Conservation (phyloP, 805 yeast genomes). For the Candida qinlingensis region DNA sequence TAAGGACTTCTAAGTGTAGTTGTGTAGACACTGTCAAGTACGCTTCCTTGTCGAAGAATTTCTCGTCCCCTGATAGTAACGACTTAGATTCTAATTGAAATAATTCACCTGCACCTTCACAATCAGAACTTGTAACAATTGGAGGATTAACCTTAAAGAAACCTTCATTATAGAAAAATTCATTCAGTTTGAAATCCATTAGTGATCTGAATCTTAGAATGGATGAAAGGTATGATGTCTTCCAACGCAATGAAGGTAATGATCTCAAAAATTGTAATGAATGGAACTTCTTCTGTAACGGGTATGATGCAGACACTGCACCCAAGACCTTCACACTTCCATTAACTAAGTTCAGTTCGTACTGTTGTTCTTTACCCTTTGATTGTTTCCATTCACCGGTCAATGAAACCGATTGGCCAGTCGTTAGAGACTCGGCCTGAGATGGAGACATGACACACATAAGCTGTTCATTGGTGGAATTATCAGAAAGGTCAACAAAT, state of each 20-base stretch:
- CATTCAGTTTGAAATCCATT: constrained; percentile 47
- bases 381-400: constrained; percentile 40
- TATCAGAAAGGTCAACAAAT: constrained; percentile 79
- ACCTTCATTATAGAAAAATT: constrained; percentile 46
- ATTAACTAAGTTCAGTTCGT: constrained; percentile 38
- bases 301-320: constrained; percentile 56
- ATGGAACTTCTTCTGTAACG: constrained; percentile 78
- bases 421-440: constrained; percentile 27
- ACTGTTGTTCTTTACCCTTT: constrained; percentile 46
- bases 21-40: constrained; percentile 89
- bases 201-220: constrained; percentile 68
- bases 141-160: constrained; percentile 84
- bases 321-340: constrained; percentile 50
- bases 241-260: constrained; percentile 74
- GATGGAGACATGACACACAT: constrained; percentile 47
- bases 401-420: constrained; percentile 43
- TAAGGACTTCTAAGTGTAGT: constrained; percentile 77
- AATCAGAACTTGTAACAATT: constrained; percentile 79
- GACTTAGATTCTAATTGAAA: constrained; percentile 47
- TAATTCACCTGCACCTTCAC: constrained; percentile 97
- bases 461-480: constrained; percentile 51
- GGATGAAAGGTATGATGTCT: constrained; percentile 59
- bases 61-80: constrained; percentile 9
- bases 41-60: constrained; percentile 62
- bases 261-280: constrained; percentile 61